Conservation (phyloP, 140 eudicot genomes). For the Oenanthe javanica region DNA sequence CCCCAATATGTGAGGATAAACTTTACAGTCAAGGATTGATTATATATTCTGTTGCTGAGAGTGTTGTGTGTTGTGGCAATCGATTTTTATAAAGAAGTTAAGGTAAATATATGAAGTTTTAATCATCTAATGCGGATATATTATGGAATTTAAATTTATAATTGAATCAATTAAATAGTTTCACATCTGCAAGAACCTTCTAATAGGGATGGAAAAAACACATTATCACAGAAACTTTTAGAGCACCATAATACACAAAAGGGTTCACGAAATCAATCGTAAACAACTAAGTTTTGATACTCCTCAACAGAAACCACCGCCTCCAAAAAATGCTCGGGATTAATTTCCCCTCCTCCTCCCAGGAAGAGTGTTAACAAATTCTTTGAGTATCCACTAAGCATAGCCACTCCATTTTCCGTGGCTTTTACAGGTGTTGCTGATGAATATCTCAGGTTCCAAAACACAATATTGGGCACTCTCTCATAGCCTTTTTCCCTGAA, state of each 20-base stretch:
- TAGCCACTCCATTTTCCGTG: not conserved
- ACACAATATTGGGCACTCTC: not conserved
- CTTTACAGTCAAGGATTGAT: too few relatives aligned
- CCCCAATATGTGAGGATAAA: too few relatives aligned
- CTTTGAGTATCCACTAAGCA: not conserved
- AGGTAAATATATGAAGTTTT: too few relatives aligned
- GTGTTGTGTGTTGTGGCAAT: too few relatives aligned
- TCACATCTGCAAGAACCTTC: too few relatives aligned
- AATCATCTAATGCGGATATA: too few relatives aligned
- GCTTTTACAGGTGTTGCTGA: not conserved
- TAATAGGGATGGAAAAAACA: conserved; percentile 12
- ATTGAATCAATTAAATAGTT: too few relatives aligned
- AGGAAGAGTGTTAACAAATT: not conserved
- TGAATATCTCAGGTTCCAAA: not conserved
- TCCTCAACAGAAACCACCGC: not conserved
- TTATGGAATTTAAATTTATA: too few relatives aligned
- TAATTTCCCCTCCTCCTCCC: not conserved
- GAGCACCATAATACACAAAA: not conserved
- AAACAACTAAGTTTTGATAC: not conserved
- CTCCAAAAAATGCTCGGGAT: not conserved
- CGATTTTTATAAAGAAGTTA: too few relatives aligned
- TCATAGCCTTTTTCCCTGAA: not conserved
- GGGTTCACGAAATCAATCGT: not conserved
- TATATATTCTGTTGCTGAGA: too few relatives aligned
- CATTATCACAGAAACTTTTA: not conserved